Evolutionary conservation across 2,329 filamentous ascomycete genomes (phyloP).

Genomic region (Fusarium bulbicola): DNA sequence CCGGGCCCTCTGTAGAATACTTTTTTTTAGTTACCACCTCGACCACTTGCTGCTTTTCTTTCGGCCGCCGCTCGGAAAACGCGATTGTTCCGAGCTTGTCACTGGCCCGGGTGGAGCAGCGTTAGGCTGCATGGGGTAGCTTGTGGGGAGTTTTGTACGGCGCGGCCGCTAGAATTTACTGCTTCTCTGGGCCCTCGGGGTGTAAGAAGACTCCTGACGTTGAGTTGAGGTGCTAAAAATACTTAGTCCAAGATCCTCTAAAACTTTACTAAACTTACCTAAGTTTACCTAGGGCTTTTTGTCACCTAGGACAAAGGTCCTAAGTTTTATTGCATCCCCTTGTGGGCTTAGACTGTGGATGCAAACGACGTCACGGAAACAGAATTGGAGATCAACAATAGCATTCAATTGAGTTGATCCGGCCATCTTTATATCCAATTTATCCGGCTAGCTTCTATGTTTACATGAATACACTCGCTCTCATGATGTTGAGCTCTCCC

Average conservation of each 20-base stretch:
- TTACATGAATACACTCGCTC: accelerated
- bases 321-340: too few species aligned
- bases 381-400: background rate
- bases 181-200: background rate
- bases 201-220: too few species aligned
- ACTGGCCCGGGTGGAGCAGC: slow-evolving; percentile 11
- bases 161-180: slow-evolving; percentile 14
- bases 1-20: background rate
- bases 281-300: too few species aligned
- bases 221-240: too few species aligned
- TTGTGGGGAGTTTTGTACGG: slow-evolving; percentile 16
- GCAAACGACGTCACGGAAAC: slow-evolving; percentile 31
- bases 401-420: background rate
- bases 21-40: slow-evolving; percentile 12
- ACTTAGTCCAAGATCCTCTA: too few species aligned
- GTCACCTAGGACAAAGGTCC: too few species aligned
- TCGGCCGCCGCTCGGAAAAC: slow-evolving; percentile 40
- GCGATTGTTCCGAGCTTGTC: slow-evolving; percentile 39
- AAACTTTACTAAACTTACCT: too few species aligned
- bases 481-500: accelerated
- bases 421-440: background rate
- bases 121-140: slow-evolving; percentile 3
- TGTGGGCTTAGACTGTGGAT: slow-evolving; percentile 12
- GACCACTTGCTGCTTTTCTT: background rate
- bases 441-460: accelerated